These are phyloP conservation scores for Fulvia fulva DNA, from an alignment of 2,329 filamentous ascomycete species.

Conservation along the genomic window DNA sequence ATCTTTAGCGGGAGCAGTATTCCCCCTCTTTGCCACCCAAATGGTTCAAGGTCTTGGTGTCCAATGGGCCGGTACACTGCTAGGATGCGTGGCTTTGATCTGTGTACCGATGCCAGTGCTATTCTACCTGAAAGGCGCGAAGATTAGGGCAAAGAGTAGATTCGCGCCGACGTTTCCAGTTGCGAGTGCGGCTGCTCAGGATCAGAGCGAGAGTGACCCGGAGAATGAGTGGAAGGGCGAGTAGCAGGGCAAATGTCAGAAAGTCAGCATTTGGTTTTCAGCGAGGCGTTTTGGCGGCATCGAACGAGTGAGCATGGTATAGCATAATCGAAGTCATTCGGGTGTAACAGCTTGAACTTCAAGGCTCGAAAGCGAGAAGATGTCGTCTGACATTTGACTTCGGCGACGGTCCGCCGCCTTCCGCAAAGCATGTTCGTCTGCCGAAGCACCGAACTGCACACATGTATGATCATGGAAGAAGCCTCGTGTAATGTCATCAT, in stretches of 20 bases:
- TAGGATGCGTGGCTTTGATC: slow-evolving; percentile 43
- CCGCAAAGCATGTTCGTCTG: neutral
- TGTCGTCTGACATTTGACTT: neutral
- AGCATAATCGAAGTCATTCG: too few species aligned
- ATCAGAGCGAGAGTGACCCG: slow-evolving; percentile 11
- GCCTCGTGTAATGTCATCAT: neutral
- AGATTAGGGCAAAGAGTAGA: slow-evolving; percentile 39
- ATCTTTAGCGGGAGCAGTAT: slow-evolving; percentile 47
- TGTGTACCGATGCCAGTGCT: slow-evolving; percentile 43
- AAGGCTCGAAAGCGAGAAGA: neutral
- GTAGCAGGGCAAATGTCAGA: neutral
- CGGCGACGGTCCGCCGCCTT: neutral
- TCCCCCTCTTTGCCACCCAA: slow-evolving; percentile 52
- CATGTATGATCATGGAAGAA: too few species aligned
- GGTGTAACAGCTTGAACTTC: neutral
- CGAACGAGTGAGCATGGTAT: neutral
- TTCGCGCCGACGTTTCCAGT: slow-evolving; percentile 34
- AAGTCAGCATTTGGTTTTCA: too few species aligned
- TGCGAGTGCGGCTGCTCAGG: slow-evolving; percentile 12
- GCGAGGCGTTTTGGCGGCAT: too few species aligned
- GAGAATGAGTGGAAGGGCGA: neutral
- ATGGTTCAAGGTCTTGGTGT: slow-evolving; percentile 50
- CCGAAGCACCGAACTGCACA: neutral
- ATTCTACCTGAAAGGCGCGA: slow-evolving; percentile 42
- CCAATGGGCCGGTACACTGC: slow-evolving; percentile 44